Percentiles rank a stretch among this genome's conserved stretches.
Conservation (phyloP, 768 basidiomycete genomes). For the Rhodotorula graminis region DNA sequence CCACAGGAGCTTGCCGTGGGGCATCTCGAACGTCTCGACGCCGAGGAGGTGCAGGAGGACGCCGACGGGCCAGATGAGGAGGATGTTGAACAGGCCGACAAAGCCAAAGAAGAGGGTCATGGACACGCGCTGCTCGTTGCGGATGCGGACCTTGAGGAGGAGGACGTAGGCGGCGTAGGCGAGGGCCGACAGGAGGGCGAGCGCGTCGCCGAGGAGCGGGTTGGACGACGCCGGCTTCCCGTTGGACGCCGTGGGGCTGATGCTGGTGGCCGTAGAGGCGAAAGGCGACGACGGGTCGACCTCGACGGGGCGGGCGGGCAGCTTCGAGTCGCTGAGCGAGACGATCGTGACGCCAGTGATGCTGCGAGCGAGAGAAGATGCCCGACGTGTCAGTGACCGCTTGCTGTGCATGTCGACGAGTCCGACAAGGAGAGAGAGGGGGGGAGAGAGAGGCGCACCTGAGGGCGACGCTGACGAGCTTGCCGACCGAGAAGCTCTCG, state of each 20-base stretch:
- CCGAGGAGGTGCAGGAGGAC: constrained; percentile 68
- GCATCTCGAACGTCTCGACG: constrained; percentile 69
- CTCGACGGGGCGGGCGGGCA: constrained; percentile 18
- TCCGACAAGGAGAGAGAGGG: background rate
- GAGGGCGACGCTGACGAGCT: constrained; percentile 68
- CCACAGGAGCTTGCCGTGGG: constrained; percentile 55
- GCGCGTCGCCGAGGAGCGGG: constrained; percentile 67
- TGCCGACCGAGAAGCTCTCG: constrained; percentile 67
- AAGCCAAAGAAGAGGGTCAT: constrained; percentile 96
- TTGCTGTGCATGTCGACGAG: too few species aligned
- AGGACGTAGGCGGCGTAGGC: constrained; percentile 86
- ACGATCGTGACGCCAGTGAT: constrained; percentile 80
- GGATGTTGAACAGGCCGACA: constrained; percentile 71
- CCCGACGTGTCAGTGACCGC: too few species aligned
- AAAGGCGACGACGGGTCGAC: constrained; percentile 4
- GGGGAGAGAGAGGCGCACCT: constrained; percentile 56
- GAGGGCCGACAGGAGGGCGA: constrained; percentile 79
- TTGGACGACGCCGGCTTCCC: constrained; percentile 14
- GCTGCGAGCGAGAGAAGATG: constrained; percentile 48
- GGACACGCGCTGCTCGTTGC: constrained; percentile 39
- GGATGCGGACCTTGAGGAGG: constrained; percentile 80
- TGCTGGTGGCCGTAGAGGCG: constrained; percentile 6
- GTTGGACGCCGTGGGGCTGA: background rate
- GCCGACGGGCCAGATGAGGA: constrained; percentile 70
- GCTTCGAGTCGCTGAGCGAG: constrained; percentile 61